These are phyloP conservation scores for Sclerotinia subarctica DNA, from an alignment of 2,329 filamentous ascomycete genomes.

Conservation along the genomic window DNA sequence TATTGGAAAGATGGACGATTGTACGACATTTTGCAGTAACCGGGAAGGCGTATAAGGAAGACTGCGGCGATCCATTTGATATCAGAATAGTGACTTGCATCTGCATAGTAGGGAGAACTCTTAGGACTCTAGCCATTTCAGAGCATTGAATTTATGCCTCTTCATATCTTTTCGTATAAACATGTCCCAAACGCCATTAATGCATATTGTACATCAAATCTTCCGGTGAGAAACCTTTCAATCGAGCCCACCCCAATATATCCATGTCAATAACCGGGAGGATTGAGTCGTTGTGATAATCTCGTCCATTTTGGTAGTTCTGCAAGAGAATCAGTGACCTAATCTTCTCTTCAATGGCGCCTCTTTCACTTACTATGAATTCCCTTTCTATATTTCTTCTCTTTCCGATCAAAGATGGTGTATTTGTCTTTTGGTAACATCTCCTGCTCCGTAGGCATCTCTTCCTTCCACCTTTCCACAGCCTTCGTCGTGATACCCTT, in stretches of 20 bases:
- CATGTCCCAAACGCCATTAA: slow-evolving; percentile 33
- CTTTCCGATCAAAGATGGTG: slow-evolving; percentile 94
- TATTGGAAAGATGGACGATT: slow-evolving; percentile 24
- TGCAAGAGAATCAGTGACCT: slow-evolving; percentile 39
- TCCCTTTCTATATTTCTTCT: slow-evolving; percentile 91
- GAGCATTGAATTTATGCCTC: slow-evolving; percentile 11
- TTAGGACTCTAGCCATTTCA: slow-evolving; percentile 27
- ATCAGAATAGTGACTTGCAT: slow-evolving; percentile 13
- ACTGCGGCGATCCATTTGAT: slow-evolving; percentile 17
- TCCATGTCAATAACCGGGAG: slow-evolving; percentile 72
- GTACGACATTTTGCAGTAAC: slow-evolving; percentile 8
- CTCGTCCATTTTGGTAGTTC: slow-evolving; percentile 91
- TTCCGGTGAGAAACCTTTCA: slow-evolving; percentile 29
- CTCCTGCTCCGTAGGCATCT: slow-evolving; percentile 94
- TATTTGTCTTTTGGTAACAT: slow-evolving; percentile 98
- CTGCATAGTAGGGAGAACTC: slow-evolving; percentile 9
- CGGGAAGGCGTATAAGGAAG: slow-evolving; percentile 13
- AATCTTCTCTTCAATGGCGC: background rate
- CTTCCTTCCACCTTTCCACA: slow-evolving; percentile 84
- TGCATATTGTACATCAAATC: slow-evolving; percentile 28
- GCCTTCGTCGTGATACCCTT: slow-evolving; percentile 70
- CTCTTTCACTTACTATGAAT: slow-evolving; percentile 74
- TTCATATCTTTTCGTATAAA: slow-evolving; percentile 27
- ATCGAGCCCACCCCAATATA: slow-evolving; percentile 5
- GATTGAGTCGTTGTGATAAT: slow-evolving; percentile 89